Evolutionary conservation across 2,329 filamentous ascomycete species (phyloP).

Genomic region (Pestalotiopsis sp.): DNA sequence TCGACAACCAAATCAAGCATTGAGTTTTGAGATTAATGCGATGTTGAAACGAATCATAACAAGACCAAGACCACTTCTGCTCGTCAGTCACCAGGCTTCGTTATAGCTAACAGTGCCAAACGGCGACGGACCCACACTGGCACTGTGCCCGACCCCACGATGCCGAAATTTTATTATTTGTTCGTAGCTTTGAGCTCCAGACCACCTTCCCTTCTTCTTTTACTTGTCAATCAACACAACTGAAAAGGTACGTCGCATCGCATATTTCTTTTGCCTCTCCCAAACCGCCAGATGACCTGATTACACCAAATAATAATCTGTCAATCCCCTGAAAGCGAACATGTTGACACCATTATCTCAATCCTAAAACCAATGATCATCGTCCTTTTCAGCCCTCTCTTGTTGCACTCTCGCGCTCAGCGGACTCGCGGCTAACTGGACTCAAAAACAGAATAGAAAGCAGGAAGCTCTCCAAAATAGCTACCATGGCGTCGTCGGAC

Average conservation of each 20-base stretch:
- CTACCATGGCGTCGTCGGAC: not conserved
- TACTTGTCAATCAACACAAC: slow-evolving; percentile 17
- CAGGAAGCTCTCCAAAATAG: too few species aligned
- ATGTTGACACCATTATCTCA: slow-evolving; percentile 54
- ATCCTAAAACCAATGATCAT: slow-evolving; percentile 44
- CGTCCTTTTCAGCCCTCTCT: slow-evolving; percentile 31
- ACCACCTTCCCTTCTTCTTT: not conserved
- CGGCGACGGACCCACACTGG: not conserved
- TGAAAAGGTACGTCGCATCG: slow-evolving; percentile 26
- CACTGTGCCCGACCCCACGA: slow-evolving; percentile 14
- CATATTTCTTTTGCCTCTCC: slow-evolving; percentile 2
- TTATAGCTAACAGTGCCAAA: not conserved
- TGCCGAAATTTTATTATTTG: slow-evolving; percentile 9
- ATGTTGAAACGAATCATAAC: not conserved
- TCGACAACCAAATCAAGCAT: slow-evolving; percentile 68
- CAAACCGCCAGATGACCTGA: slow-evolving; percentile 49
- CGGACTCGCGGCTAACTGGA: not conserved
- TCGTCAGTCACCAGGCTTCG: not conserved
- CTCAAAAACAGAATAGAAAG: not conserved
- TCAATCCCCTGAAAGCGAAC: slow-evolving; percentile 77
- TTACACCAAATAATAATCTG: slow-evolving; percentile 70
- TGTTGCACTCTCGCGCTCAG: not conserved
- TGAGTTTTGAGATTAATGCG: slow-evolving; percentile 61
- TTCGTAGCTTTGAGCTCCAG: not conserved
- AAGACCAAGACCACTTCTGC: too few species aligned